Evolutionary conservation across 208 protist genomes (phyloP), one percentile per base, ranked within the genome.

Genomic region (Acanthamoeba divionensis): DNA sequence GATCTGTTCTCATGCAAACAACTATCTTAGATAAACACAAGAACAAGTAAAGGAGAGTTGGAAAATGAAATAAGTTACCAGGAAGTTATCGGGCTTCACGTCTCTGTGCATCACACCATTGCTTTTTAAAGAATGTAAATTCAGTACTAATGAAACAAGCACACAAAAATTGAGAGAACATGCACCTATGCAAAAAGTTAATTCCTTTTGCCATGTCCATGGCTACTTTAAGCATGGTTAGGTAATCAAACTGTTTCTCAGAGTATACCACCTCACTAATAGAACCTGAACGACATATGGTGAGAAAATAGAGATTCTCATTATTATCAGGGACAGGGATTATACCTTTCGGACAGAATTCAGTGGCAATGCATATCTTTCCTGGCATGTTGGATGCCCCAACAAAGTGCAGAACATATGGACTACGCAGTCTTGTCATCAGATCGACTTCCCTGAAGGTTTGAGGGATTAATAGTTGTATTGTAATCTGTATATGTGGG

Each of bases 31-130:
- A n/a, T n/a, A n/a, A n/a, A n/a, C n/a, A n/a, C n/a, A n/a, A n/a
- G n/a, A n/a, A n/a, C n/a, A n/a, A n/a, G n/a, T n/a, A n/a, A n/a
- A n/a, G n/a, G n/a, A n/a, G n/a, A n/a, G n/a, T n/a, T n/a, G n/a
- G n/a, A n/a, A n/a, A n/a, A n/a, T n/a, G n/a, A n/a, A n/a, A n/a
- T n/a, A n/a, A n/a, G n/a, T n/a, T n/a, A n/a, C n/a, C n/a, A 85
- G n/a, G 29, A 85, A 85, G 50, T 85, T 85, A 31, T 85, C 75
- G 0, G 75, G 75, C 29, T 85, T 85, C 18, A 85, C 31, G 33
- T 85, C 75, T 2, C 75, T 26, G 33, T 85, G 75, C 75, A 85
- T 24, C 15, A 85, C 75, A 66, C 75, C 75, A 36, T 85, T 85
- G 2, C 67, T 71, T 3, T 71, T 66, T 66, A 31, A 7, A 9